Conservation (phyloP, 2,329 filamentous ascomycete species). For the Talaromyces sp. region DNA sequence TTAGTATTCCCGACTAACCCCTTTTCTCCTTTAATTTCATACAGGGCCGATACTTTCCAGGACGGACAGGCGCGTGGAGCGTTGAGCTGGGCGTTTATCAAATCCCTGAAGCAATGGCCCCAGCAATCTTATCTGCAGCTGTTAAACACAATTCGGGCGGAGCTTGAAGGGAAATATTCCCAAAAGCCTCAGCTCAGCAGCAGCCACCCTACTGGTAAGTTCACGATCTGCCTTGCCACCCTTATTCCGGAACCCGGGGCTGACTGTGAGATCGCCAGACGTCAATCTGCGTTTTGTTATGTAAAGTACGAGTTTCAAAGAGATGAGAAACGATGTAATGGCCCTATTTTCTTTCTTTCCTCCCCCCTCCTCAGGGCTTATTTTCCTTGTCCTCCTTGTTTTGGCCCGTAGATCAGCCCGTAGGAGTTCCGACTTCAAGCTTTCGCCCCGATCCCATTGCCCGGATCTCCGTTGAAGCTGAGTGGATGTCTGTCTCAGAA, state of each 20-base stretch:
- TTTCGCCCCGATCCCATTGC: not conserved
- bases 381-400: not conserved
- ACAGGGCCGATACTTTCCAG: conserved; percentile 86
- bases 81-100: conserved; percentile 97
- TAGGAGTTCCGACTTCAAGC: not conserved
- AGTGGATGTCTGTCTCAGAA: not conserved
- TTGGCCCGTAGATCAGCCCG: no score
- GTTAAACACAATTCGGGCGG: conserved; percentile 88
- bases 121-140: conserved; percentile 94
- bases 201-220: conserved; percentile 90
- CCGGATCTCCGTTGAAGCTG: no score
- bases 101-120: conserved; percentile 82
- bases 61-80: conserved; percentile 87
- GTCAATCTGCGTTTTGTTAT: conserved; percentile 69
- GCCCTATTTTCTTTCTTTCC: not conserved
- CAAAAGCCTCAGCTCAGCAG: conserved; percentile 97
- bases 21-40: not conserved
- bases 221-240: conserved; percentile 3
- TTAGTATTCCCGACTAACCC: not conserved
- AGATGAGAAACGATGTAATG: conserved; percentile 14
- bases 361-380: not conserved
- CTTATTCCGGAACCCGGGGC: conserved; percentile 4
- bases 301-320: conserved; percentile 42
- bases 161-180: conserved; percentile 81
- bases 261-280: conserved; percentile 48